Evolutionary conservation across 179 eudicot species (phyloP), one percentile per base, ranked within the genome.

Genomic region (Nepenthes alata): DNA sequence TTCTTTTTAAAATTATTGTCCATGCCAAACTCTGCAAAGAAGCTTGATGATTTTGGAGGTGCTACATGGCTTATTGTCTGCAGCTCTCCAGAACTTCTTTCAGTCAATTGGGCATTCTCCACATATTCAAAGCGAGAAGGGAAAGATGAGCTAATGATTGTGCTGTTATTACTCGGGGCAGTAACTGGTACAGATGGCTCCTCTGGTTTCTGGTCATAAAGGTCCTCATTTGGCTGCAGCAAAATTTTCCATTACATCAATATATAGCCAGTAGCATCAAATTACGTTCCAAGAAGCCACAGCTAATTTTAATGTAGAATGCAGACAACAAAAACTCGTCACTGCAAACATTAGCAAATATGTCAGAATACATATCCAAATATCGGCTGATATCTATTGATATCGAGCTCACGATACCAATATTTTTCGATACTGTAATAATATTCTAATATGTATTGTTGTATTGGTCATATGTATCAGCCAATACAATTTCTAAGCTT

Each of bases 121-220:
- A 79, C 80, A 67, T 91, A 91, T 76, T 86, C 96, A 47, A 91
- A 91, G 35, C 96, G 87, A 61, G 98, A 86, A 41, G 86, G 61
- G 64, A 80, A 79, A 50, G 97, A 80, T 60, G 87, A 52, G 61
- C 84, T 84, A 62, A 62, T 68, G 14, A 77, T 61, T 6, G 85
- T 57, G 38, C 76, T 51, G 57, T 65, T 73, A 67, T 71, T 83
- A 58, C 79, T 69, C 35, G 91, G 67, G 53, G 80, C 76, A 55
- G 86, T 75, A 75, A 80, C 80, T 73, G 82, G 86, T 54, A 73
- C 79, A 70, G 89, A 84, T 60, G 73, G 75, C 66, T 86, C 98
- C 80, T 89, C 98, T 47, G 98, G 98, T 71, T 89, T 91, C 73
- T 91, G 98, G 47, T 89, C 98, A 74, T 88, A 91, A 37, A 91